phyloP scores from a whole-genome alignment of 2,329 filamentous ascomycete genomes.

The Fusarium armeniacum region DNA sequence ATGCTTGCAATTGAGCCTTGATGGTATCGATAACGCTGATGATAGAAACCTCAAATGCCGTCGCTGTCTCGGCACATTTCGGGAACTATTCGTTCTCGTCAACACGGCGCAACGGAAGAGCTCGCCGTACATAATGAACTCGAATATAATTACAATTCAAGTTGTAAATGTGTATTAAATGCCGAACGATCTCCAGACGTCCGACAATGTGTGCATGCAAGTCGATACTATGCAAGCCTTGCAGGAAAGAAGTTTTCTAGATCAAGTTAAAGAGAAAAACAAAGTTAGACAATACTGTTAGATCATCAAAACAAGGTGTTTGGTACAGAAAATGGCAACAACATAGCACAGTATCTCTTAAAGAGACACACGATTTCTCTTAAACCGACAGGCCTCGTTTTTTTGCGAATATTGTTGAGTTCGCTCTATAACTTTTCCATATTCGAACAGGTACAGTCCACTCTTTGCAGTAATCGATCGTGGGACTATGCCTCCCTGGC shows the following conservation, averaged over 20 bases:
- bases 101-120: conserved; percentile 40
- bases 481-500: background rate
- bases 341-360: conserved; percentile 28
- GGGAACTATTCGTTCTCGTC: conserved; percentile 25
- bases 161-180: conserved; percentile 33
- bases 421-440: conserved; percentile 25
- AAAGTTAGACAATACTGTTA: background rate
- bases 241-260: conserved; percentile 16
- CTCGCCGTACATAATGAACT: conserved; percentile 39
- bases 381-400: conserved; percentile 3
- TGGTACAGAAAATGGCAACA: background rate
- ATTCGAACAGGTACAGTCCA: conserved; percentile 11
- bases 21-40: conserved; percentile 35
- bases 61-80: conserved; percentile 38
- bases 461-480: conserved; percentile 2
- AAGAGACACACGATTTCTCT: conserved; percentile 1
- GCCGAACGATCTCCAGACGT: conserved; percentile 42
- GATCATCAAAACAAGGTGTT: conserved; percentile 10
- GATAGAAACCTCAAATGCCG: conserved; percentile 18
- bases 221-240: conserved; percentile 19
- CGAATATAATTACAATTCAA: conserved; percentile 28
- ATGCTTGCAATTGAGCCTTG: conserved; percentile 17
- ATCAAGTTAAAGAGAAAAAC: conserved; percentile 12
- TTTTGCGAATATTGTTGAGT: conserved; percentile 5
- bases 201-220: conserved; percentile 26